phyloP scores from a whole-genome alignment of 345 rosid species.

The Physaria fendleri region DNA sequence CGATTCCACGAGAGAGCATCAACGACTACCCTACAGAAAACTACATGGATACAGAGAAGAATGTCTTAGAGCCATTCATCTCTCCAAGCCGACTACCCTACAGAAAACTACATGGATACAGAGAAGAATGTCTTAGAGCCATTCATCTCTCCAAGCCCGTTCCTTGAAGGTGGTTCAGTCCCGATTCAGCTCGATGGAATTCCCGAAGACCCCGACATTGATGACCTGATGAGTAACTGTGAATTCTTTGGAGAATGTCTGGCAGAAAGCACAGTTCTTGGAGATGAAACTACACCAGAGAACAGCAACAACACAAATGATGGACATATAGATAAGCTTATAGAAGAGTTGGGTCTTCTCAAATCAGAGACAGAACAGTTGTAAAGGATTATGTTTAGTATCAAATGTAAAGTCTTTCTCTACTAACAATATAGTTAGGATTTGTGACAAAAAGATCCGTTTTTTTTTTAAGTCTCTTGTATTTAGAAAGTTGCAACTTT shows the following conservation, averaged over 20 bases:
- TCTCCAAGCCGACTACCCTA: conserved; percentile 19
- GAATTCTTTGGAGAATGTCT: conserved; percentile 13
- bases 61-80: conserved; percentile 5
- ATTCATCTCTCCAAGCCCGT: conserved; percentile 11
- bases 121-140: conserved; percentile 5
- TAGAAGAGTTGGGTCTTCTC: conserved; percentile 24
- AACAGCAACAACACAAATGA: not conserved
- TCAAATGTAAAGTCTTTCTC: conserved; percentile 5
- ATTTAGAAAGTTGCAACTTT: not conserved
- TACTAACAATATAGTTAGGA: conserved; percentile 12
- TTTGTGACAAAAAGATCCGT: not conserved
- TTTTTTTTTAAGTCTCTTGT: not conserved
- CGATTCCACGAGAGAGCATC: conserved; percentile 1
- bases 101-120: conserved; percentile 23
- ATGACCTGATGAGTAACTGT: conserved; percentile 25
- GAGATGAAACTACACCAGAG: conserved; percentile 3
- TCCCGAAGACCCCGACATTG: conserved; percentile 14
- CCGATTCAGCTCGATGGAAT: conserved; percentile 20
- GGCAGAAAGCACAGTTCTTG: conserved; percentile 19
- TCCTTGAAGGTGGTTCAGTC: conserved; percentile 22
- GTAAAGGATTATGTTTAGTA: conserved; percentile 12
- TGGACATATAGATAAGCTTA: conserved; percentile 14
- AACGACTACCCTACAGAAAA: conserved; percentile 9
- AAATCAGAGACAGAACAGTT: conserved; percentile 6
- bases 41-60: conserved; percentile 17